Evolutionary conservation across 305 asterid genomes (phyloP), one percentile per base, ranked within the genome.

Genomic region (Fraxinus sp.): DNA sequence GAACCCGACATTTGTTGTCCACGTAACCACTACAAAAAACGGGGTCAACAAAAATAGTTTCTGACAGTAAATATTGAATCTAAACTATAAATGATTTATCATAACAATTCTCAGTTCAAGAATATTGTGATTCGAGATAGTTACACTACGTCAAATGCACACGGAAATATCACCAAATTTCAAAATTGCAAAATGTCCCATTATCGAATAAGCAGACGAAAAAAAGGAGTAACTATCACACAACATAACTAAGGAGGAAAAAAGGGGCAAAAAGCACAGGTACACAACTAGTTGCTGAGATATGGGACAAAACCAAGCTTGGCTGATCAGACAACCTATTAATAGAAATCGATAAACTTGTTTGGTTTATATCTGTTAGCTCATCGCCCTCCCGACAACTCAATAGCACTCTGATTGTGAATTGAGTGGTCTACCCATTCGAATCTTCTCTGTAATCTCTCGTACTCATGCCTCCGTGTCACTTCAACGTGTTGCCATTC

Each of bases 401-500:
- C 96, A 11, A 95, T 86, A 5, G 97, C 98, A 43, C 91, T 93
- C 86, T 88, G 97, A 84, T 95, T 89, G 86, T 92, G 83, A 33
- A 90, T 85, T 4, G 96, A 93, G 78, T 91, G 94, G 78, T 90
- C 97, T 22, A 94, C 97, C 96, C 96, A 93, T 26, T 93, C 96
- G 16, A 95, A 90, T 79, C 97, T 84, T 83, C 97, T 88, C 22
- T 95, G 97, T 78, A 93, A 73, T 84, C 97, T 86, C 77, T 93
- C 98, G 4, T 90, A 90, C 57, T 93, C 97, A 82, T 92, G 94
- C 84, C 95, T 86, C 49, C 96, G 91, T 0, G 92, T 86, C 36
- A 93, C 96, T 84, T 93, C 98, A 3, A 90, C 93, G 7, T 93
- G 92, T 77, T 95, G 97, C 98, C 97, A 93, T 59, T 92, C 97